Percentiles rank a stretch among this genome's conserved stretches.
Evolutionary conservation across 768 basidiomycete genomes (phyloP).

Genomic region (Pleurotus eryngii): DNA sequence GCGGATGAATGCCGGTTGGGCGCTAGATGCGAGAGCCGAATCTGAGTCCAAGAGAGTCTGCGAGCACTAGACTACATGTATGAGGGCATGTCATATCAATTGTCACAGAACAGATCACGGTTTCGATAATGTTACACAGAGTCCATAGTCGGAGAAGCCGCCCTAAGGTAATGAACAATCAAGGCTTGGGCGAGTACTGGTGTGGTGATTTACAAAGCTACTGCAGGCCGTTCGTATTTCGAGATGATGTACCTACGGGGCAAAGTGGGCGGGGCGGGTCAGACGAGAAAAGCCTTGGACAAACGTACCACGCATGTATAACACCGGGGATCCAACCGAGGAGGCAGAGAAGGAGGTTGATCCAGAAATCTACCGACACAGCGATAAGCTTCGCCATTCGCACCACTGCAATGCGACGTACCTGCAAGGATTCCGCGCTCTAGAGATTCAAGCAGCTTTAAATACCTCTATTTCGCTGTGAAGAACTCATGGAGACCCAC

Average conservation of each 20-base stretch:
- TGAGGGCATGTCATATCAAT: too few species aligned
- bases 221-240: neutral
- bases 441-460: neutral
- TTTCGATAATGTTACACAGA: too few species aligned
- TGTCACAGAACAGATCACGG: too few species aligned
- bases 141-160: too few species aligned
- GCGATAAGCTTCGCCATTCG: neutral
- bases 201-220: neutral
- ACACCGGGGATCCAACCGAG: slow-evolving; percentile 53
- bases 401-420: neutral
- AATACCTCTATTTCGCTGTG: neutral
- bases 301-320: slow-evolving; percentile 44
- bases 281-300: neutral
- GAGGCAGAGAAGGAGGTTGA: slow-evolving; percentile 35
- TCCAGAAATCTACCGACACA: slow-evolving; percentile 26
- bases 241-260: slow-evolving; percentile 18
- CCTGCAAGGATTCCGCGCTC: slow-evolving; percentile 1
- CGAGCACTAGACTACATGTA: too few species aligned
- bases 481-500: neutral
- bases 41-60: too few species aligned
- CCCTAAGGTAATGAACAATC: too few species aligned
- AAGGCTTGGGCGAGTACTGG: too few species aligned
- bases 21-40: too few species aligned
- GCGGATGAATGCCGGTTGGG: too few species aligned
- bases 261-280: neutral